Conservation (phyloP, 108 stramenopile genomes). For the Nitzschia sp. region DNA sequence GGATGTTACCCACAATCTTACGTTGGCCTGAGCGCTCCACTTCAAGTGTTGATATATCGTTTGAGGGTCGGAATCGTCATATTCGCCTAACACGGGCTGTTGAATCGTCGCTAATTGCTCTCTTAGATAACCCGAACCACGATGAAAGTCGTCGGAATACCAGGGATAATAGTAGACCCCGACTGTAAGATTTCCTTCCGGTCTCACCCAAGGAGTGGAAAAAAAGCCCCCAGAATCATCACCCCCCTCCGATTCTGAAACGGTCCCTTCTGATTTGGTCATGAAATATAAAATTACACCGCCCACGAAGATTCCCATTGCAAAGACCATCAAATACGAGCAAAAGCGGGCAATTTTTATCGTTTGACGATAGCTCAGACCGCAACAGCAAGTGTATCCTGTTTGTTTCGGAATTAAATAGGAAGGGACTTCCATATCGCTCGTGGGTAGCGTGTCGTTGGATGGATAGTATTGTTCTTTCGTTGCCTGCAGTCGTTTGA, state of each 20-base stretch:
- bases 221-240: not conserved
- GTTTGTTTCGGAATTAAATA: not conserved
- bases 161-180: slow-evolving; percentile 59
- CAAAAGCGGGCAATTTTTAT: not conserved
- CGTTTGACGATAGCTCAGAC: not conserved
- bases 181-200: slow-evolving; percentile 13
- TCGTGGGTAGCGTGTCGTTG: not conserved
- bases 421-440: not conserved
- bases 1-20: slow-evolving; percentile 39
- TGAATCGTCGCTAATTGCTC: slow-evolving; percentile 22
- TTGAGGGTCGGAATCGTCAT: slow-evolving; percentile 36
- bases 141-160: slow-evolving; percentile 41
- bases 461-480: not conserved
- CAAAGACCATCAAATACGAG: not conserved
- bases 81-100: slow-evolving; percentile 35
- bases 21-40: slow-evolving; percentile 45
- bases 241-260: too few species aligned
- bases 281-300: not conserved
- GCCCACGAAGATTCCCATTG: not conserved
- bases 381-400: not conserved
- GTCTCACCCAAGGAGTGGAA: not conserved
- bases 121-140: slow-evolving; percentile 39
- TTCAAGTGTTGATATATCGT: slow-evolving; percentile 43
- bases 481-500: not conserved
- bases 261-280: too few species aligned